Evolutionary conservation across 73 alveolate species (phyloP), one percentile per base, ranked within the genome.

Genomic region (Blepharisma japonicum): DNA sequence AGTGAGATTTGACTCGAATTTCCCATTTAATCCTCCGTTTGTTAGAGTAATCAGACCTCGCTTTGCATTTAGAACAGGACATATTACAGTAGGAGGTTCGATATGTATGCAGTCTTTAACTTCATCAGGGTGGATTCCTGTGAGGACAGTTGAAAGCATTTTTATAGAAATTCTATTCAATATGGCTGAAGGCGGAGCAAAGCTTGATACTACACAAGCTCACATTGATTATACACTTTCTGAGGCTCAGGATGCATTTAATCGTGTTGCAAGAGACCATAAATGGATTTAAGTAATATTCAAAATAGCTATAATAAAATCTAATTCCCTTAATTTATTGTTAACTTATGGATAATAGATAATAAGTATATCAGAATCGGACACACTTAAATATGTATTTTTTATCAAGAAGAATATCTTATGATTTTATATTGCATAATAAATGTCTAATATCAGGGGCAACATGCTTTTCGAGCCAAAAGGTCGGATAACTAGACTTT

Each of bases 51-150:
- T 90, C 7, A 77, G 83, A 47, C 96, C 96, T 6, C 77, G 93
- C 21, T 90, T 90, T 56, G 83, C 78, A 39, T 86, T 87, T 81
- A 83, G 83, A 68, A 90, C 96, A 38, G 96, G 96, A 4, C 96
- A 90, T 77, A 78, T 90, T 39, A 90, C 96, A 23, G 68, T 87
- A 18, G 96, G 96, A 7, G 96, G 96, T 6, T 83, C 91, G 9
- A 71, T 90, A 42, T 90, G 96, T 77, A 87, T 80, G 86, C 84
- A 87, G 83, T 68, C 86, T 38, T 78, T 90, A 55, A 90, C 96
- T 53, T 83, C 90, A 5, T 51, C 85, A 6, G 96, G 96, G 21
- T 90, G 96, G 96, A 50, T 76, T 23, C 77, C 91, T 46, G 94
- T 83, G 23, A 68, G 90, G 45, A 77, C 91, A 9, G 79, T 87